Evolutionary conservation across 257 asterid species (phyloP).

Genomic region (Solanum stenotomum): DNA sequence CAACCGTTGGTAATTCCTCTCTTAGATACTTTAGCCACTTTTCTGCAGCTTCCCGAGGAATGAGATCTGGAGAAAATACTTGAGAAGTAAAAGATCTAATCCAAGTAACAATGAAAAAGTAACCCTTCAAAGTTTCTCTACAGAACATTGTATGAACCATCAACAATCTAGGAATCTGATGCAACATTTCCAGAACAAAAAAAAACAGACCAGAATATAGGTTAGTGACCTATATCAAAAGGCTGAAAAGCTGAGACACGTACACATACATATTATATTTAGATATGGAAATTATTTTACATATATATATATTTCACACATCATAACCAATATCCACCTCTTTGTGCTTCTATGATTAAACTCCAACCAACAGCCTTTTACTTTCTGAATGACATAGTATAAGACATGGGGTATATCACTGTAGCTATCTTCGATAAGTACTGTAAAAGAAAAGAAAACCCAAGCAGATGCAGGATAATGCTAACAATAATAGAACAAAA

Average conservation of each 20-base stretch:
- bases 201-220: not conserved
- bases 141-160: not conserved
- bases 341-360: not conserved
- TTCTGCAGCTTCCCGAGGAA: conserved; percentile 86
- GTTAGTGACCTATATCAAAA: not conserved
- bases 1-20: conserved; percentile 89
- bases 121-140: not conserved
- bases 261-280: not conserved
- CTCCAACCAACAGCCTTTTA: not conserved
- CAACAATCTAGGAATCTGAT: not conserved
- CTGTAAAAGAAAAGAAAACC: not conserved
- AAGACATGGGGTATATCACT: not conserved
- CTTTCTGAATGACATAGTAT: not conserved
- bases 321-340: not conserved
- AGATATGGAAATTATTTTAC: not conserved
- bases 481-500: not conserved
- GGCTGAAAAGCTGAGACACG: not conserved
- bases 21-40: conserved; percentile 94
- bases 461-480: not conserved
- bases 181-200: not conserved
- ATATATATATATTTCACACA: not conserved
- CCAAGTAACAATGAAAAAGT: not conserved
- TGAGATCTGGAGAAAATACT: conserved; percentile 49
- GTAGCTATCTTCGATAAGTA: not conserved
- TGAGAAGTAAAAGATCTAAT: not conserved